Conservation (phyloP, 371 early-diverging fungal genomes). For the Neoconidiobolus thromboides region DNA sequence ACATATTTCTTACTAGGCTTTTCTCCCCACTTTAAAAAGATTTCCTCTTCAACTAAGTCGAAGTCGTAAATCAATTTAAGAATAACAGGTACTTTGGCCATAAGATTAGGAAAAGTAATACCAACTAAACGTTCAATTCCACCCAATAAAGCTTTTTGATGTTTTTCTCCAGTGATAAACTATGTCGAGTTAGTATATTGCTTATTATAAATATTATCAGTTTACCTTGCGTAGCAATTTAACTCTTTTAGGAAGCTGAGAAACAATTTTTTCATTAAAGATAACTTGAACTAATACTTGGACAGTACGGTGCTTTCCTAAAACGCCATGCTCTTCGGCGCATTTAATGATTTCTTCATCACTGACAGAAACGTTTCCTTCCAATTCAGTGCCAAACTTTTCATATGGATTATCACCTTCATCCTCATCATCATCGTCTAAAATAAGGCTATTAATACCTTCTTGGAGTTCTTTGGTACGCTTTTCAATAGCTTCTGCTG, state of each 20-base stretch:
- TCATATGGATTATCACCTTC: conserved; percentile 49
- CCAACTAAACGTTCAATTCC: conserved; percentile 81
- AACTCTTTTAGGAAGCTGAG: conserved; percentile 38
- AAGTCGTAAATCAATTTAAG: conserved; percentile 77
- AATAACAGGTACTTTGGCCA: conserved; percentile 53
- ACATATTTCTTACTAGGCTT: conserved; percentile 82
- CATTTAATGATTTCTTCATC: conserved; percentile 56
- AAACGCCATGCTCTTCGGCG: conserved; percentile 55
- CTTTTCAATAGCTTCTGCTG: conserved; percentile 52
- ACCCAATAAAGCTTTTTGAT: conserved; percentile 74
- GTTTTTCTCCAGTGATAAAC: conserved; percentile 61
- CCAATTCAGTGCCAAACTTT: conserved; percentile 42
- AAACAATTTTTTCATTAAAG: conserved; percentile 37
- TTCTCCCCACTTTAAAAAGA: conserved; percentile 72
- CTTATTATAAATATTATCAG: neutral
- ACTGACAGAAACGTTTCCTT: conserved; percentile 22
- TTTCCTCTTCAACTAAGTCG: conserved; percentile 83
- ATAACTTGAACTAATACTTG: conserved; percentile 55
- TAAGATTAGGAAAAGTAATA: conserved; percentile 35
- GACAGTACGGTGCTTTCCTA: conserved; percentile 50
- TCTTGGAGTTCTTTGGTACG: conserved; percentile 47
- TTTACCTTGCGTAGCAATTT: conserved; percentile 31
- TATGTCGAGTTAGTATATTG: conserved; percentile 3
- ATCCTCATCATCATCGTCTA: conserved; percentile 34
- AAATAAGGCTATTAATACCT: conserved; percentile 19